Base-by-base conservation (phyloP, 352 stramenopile species). In the Pythium rishiriense region DNA sequence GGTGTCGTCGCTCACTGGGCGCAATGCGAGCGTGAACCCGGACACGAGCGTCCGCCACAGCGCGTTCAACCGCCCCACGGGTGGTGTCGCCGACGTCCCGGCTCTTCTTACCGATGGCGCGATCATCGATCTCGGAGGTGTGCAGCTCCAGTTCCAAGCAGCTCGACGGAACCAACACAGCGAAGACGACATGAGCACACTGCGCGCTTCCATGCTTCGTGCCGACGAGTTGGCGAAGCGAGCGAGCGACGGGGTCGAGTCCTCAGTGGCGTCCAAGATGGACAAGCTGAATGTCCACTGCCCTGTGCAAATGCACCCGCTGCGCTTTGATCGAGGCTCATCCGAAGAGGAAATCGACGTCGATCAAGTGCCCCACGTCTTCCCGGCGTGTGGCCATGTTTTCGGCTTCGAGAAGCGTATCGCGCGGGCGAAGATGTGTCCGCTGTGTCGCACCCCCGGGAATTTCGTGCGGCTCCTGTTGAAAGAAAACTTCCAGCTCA, bases 341-440 rank as follows among this genome's bases (percentile, higher is more conserved):
- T 53, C 63, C 21, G 74, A 75, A n/a, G 77, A 87, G 64, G 68
- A 81, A 1, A 69, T 87, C 26, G 70, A 85, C 14, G 62, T 72
- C 5, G 70, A 83, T 45, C 72, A 90, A 61, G 79, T 87, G 21
- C 82, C 85, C 10, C 78, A 92, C 52, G 85, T 94, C 17, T 94
- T 91, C 51, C 71, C 85, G 0, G 78, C 81, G 3, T 94, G 85
- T 41, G 85, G 85, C n/a, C 85, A 94, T 47, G 85, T 94, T 1
- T 91, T 90, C 57, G 85, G 85, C 9, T 94, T 79, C 47, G 81
- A 94, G 35, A 66, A 74, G 50, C 79, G 83, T n/a, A 85, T 94
- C 62, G 83, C 81, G 1, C 72, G 51, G 17, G 75, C 73, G 11
- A 75, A 82, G 35, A 76, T 75, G 22, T 94, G 85, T 58, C 85